These are phyloP conservation scores for Rosa hybrid DNA, from an alignment of 331 rosid species.

Conservation along the genomic window DNA sequence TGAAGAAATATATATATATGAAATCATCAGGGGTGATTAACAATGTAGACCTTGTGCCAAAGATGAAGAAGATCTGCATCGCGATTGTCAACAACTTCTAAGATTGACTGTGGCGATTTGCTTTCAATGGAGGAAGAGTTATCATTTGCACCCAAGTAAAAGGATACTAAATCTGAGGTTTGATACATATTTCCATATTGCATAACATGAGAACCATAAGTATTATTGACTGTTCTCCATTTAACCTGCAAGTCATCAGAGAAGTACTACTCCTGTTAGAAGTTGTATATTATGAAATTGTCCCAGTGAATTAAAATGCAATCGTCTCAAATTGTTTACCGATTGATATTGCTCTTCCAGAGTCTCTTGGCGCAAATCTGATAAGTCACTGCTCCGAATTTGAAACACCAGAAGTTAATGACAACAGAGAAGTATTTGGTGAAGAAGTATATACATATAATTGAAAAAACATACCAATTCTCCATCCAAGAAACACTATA, in stretches of 20 bases:
- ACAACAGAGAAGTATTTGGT: background rate
- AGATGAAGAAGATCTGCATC: constrained; percentile 54
- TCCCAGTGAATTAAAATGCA: background rate
- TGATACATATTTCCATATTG: constrained; percentile 36
- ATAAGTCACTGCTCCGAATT: constrained; percentile 29
- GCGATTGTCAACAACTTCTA: constrained; percentile 37
- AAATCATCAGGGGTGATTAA: no score
- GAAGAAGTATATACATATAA: no score
- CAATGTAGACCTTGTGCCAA: constrained; percentile 31
- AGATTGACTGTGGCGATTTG: constrained; percentile 12
- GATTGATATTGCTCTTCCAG: constrained; percentile 35
- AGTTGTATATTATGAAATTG: background rate
- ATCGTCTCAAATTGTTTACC: constrained; percentile 26
- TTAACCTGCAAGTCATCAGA: constrained; percentile 30
- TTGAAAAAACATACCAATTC: constrained; percentile 41
- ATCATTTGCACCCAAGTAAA: constrained; percentile 36
- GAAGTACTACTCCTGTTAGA: background rate
- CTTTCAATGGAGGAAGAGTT: background rate
- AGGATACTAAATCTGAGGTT: constrained; percentile 10
- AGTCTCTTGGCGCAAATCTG: constrained; percentile 37
- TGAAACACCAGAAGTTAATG: background rate
- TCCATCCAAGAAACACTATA: constrained; percentile 70
- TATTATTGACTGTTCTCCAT: constrained; percentile 4
- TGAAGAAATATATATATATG: background rate
- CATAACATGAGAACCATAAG: constrained; percentile 36